Conservation (phyloP, 495 filamentous ascomycete genomes). For the Neurospora sublineolata region DNA sequence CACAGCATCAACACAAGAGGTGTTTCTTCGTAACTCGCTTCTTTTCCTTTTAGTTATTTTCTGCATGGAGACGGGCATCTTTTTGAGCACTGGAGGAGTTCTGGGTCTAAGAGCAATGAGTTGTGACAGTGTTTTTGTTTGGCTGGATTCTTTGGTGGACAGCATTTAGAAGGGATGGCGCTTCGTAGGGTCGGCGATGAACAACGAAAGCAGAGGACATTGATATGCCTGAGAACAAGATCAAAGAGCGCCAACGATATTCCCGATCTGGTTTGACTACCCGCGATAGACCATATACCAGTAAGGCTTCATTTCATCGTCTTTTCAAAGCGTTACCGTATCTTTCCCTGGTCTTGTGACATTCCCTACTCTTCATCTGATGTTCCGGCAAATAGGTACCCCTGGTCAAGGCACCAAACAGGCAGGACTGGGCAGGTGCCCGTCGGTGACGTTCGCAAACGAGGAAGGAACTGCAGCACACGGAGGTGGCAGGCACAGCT, state of each 20-base stretch:
- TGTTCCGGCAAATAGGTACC: not conserved
- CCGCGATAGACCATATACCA: not conserved
- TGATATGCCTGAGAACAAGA: not conserved
- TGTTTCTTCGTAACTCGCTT: not conserved
- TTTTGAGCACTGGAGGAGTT: not conserved
- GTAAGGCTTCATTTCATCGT: not conserved
- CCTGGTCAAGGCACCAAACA: not conserved
- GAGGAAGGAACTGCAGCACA: not conserved
- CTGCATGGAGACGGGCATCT: not conserved
- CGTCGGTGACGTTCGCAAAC: not conserved
- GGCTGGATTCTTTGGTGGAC: not conserved
- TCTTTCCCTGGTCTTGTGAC: not conserved
- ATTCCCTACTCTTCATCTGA: not conserved
- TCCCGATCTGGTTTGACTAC: not conserved
- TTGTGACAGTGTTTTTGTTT: not conserved
- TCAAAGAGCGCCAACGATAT: not conserved
- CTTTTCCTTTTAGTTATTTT: not conserved
- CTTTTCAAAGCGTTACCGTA: not conserved
- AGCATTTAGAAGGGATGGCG: not conserved
- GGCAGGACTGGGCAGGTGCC: not conserved
- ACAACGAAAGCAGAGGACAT: not conserved
- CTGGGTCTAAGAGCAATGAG: not conserved
- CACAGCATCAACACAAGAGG: not conserved
- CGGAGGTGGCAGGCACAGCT: not conserved
- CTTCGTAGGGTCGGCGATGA: not conserved